Base-by-base conservation (phyloP, 257 asterid genomes). In the Osmanthus fragrans region DNA sequence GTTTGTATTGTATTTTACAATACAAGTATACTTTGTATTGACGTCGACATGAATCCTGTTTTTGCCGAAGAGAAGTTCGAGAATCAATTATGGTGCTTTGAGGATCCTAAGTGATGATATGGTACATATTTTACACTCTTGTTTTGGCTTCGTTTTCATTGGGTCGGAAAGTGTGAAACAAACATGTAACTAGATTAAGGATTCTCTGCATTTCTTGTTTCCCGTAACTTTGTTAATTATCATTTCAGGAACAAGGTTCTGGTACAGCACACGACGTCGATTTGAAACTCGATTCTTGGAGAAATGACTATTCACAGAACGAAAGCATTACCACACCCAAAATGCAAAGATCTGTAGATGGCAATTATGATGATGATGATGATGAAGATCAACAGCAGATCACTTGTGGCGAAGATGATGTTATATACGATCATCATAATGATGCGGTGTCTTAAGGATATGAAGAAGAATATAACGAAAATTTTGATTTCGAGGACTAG, bases 61-160 rank as follows among this genome's bases (percentile, higher is more conserved):
- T 79, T 63, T 64, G 34, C 88, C 88, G 94, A 81, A 63, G 71
- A 79, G 32, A 78, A 88, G 90, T 77, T 80, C 91, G 3, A 90
- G 72, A 84, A 81, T 90, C 51, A 86, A 90, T 75, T 88, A 85
- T 66, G 89, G 82, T 63, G 92, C 86, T 71, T 69, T 90, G 77
- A 77, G 75, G 75, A 60, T 67, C 39, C 81, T 88, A 16, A n/a
- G 42, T 21, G 84, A 81, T 73, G 88, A 89, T 71, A 63, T 73
- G 86, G 92, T 89, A 76, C 70, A 76, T 40, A 34, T 56, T 82
- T 71, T 74, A 34, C 67, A 63, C 54, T 12, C 72, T 19, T 49
- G 36, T 65, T 0, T 63, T 74, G 54, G 19, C 51, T 42, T 76
- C 4, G 9, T 54, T 40, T 78, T 45, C 51, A 0, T 70, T 32